Percentiles rank a stretch among this genome's conserved stretches.
Evolutionary conservation across 768 basidiomycete species (phyloP).

Genomic region (Sporobolomyces phaffii): DNA sequence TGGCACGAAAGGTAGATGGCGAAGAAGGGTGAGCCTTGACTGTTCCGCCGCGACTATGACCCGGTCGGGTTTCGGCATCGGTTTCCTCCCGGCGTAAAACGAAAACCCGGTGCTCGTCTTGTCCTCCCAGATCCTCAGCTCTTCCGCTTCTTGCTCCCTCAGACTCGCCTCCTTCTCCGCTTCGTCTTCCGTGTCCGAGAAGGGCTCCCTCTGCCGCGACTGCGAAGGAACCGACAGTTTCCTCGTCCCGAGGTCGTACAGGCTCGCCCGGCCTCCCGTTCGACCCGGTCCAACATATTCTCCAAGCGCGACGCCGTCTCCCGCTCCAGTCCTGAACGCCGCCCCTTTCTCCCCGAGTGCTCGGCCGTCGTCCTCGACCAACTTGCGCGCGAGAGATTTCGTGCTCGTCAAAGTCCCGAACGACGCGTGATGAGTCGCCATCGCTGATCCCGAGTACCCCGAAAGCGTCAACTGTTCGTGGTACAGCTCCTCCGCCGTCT

Average conservation of each 20-base stretch:
- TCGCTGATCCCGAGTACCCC: neutral
- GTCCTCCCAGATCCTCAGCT: slow-evolving; percentile 1
- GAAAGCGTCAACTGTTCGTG: slow-evolving; percentile 1
- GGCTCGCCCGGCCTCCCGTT: slow-evolving; percentile 9
- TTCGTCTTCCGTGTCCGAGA: slow-evolving; percentile 28
- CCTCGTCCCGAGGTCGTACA: slow-evolving; percentile 20
- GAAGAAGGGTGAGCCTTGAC: neutral
- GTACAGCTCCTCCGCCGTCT: slow-evolving; percentile 18
- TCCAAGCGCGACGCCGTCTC: slow-evolving; percentile 9
- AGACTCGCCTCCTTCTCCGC: neutral
- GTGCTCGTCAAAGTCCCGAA: slow-evolving; percentile 22
- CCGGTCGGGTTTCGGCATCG: neutral
- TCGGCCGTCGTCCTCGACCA: slow-evolving; percentile 16
- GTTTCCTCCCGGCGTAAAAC: slow-evolving; percentile 3
- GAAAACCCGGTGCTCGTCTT: neutral
- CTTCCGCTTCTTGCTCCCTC: neutral
- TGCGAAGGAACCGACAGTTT: neutral
- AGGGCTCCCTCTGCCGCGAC: neutral
- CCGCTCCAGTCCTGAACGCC: slow-evolving; percentile 8
- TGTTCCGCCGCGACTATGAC: slow-evolving; percentile 9
- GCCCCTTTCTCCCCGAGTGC: slow-evolving; percentile 6
- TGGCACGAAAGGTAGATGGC: slow-evolving; percentile 2
- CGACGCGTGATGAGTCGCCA: slow-evolving; percentile 15
- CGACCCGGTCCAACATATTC: neutral
- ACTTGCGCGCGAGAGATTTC: slow-evolving; percentile 6